A percentile compares a stretch with the other conserved stretches of the same genome.
Conservation (phyloP, 768 basidiomycete species). For the Tubosaeta brunneosetosa region DNA sequence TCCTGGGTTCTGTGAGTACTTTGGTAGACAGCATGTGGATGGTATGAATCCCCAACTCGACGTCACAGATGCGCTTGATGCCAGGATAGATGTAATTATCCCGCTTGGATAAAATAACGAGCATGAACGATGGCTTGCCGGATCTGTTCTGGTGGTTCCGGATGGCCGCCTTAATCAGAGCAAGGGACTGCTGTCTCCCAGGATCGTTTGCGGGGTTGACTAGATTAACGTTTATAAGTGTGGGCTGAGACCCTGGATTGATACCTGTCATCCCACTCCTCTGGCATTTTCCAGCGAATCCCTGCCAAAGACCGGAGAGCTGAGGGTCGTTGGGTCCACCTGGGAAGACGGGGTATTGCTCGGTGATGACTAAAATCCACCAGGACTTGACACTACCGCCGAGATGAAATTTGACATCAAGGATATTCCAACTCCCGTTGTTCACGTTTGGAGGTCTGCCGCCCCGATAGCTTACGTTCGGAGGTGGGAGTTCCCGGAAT, state of each 20-base stretch:
- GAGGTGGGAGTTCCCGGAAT: slow-evolving; percentile 58
- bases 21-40: slow-evolving; percentile 67
- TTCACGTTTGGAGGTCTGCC: slow-evolving; percentile 40
- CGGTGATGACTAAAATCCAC: slow-evolving; percentile 64
- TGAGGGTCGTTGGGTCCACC: slow-evolving; percentile 28
- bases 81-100: slow-evolving; percentile 80
- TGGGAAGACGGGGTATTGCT: slow-evolving; percentile 37
- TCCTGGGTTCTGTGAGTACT: slow-evolving; percentile 47
- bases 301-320: slow-evolving; percentile 42
- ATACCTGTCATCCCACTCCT: slow-evolving; percentile 66
- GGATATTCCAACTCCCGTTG: slow-evolving; percentile 75
- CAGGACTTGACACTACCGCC: slow-evolving; percentile 51
- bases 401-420: slow-evolving; percentile 62
- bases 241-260: slow-evolving; percentile 32
- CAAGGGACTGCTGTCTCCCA: slow-evolving; percentile 35
- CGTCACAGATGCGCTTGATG: slow-evolving; percentile 73
- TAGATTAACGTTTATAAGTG: slow-evolving; percentile 30
- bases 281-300: slow-evolving; percentile 52
- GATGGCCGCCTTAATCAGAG: slow-evolving; percentile 40
- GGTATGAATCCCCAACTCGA: slow-evolving; percentile 69
- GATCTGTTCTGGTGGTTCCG: slow-evolving; percentile 21
- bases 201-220: slow-evolving; percentile 25
- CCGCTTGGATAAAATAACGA: slow-evolving; percentile 61
- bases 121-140: slow-evolving; percentile 55
- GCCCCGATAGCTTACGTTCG: slow-evolving; percentile 49